Percentiles rank a stretch among this genome's conserved stretches.
These are phyloP conservation scores for Blastomyces parvus DNA, from an alignment of 2,329 filamentous ascomycete genomes.

Conservation along the genomic window DNA sequence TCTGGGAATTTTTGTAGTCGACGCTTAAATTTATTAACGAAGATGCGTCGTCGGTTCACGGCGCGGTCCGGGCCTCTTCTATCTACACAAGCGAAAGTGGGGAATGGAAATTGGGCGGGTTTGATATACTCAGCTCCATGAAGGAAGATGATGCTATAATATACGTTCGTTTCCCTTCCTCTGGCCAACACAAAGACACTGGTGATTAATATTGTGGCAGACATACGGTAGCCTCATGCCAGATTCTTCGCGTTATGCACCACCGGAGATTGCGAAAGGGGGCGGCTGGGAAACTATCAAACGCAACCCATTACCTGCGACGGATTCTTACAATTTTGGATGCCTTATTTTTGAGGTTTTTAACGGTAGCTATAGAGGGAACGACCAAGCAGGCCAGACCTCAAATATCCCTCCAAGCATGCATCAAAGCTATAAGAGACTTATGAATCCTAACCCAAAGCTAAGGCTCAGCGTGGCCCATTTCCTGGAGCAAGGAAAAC, in stretches of 20 bases:
- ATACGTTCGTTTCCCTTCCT: constrained; percentile 48
- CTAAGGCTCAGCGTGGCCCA: constrained; percentile 70
- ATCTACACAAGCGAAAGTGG: constrained; percentile 92
- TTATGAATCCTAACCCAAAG: constrained; percentile 84
- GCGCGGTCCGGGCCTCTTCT: constrained; percentile 72
- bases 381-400: constrained; percentile 73
- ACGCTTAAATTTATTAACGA: constrained; percentile 95
- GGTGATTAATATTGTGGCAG: constrained; percentile 35
- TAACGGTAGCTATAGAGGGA: constrained; percentile 68
- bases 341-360: constrained; percentile 82
- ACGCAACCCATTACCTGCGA: constrained; percentile 65
- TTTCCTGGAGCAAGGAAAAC: constrained; percentile 81
- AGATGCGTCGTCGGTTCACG: constrained; percentile 85
- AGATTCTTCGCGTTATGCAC: constrained; percentile 71
- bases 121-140: constrained; percentile 86
- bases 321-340: constrained; percentile 82
- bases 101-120: constrained; percentile 93
- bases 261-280: constrained; percentile 72
- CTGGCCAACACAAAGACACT: constrained; percentile 4
- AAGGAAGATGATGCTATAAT: constrained; percentile 94
- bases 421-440: constrained; percentile 82
- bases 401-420: constrained; percentile 79
- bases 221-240: constrained; percentile 81
- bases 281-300: constrained; percentile 97
- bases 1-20: constrained; percentile 44